phyloP scores from a whole-genome alignment of 306 rosid genomes.

The Cyclanthera cordifolia region DNA sequence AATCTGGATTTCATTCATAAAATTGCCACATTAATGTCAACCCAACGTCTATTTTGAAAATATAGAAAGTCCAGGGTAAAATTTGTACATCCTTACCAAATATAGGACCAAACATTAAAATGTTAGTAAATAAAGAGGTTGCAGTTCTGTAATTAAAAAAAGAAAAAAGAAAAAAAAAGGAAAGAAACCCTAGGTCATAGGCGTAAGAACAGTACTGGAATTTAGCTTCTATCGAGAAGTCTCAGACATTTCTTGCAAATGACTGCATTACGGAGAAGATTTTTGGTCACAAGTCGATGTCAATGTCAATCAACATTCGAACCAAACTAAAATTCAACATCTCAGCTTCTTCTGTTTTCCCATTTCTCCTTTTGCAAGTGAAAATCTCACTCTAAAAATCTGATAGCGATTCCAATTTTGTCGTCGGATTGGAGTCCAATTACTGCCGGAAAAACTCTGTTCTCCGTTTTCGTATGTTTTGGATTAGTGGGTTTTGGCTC shows the following conservation, averaged over 20 bases:
- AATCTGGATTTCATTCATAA: no score
- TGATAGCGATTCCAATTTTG: background rate
- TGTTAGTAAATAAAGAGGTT: background rate
- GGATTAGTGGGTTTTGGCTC: background rate
- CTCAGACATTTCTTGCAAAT: conserved; percentile 3
- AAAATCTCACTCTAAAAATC: background rate
- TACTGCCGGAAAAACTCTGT: background rate
- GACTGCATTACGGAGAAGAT: background rate
- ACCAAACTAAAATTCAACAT: background rate
- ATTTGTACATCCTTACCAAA: background rate
- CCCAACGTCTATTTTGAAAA: background rate
- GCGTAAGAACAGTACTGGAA: conserved; percentile 4
- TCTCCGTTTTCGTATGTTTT: conserved; percentile 7
- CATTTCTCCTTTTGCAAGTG: background rate
- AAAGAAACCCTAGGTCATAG: background rate
- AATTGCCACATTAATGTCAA: background rate
- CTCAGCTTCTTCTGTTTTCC: background rate
- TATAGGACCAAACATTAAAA: background rate
- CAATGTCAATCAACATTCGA: background rate
- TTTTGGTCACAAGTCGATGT: background rate
- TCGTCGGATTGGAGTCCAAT: background rate
- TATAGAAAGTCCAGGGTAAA: background rate
- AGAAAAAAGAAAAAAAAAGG: background rate
- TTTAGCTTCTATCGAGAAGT: background rate
- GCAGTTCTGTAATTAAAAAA: background rate